Evolutionary conservation across 2,329 filamentous ascomycete species (phyloP).

Genomic region (Thyridium curvatum): DNA sequence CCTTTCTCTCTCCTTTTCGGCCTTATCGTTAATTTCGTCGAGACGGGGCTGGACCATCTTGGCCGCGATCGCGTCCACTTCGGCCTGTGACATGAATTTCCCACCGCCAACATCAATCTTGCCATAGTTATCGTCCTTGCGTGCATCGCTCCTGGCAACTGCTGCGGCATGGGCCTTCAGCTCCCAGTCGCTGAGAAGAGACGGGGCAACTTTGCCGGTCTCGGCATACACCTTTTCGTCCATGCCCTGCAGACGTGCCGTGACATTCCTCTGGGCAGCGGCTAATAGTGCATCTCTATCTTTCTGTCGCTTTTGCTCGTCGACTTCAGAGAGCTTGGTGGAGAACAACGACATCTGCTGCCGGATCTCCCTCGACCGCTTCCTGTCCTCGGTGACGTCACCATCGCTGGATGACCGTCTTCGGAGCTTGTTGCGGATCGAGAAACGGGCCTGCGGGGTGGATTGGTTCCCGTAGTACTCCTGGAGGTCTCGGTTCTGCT

Average conservation of each 20-base stretch:
- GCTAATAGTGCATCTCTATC: constrained; percentile 73
- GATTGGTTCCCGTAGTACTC: constrained; percentile 65
- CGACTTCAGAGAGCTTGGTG: constrained; percentile 59
- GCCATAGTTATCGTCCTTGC: constrained; percentile 46
- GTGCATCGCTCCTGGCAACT: constrained; percentile 54
- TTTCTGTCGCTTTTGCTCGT: constrained; percentile 65
- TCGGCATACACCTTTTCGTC: constrained; percentile 74
- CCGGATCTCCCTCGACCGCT: constrained; percentile 65
- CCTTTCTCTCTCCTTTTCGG: constrained; percentile 63
- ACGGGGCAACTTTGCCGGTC: constrained; percentile 66
- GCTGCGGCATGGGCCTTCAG: constrained; percentile 66
- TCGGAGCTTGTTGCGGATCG: constrained; percentile 48
- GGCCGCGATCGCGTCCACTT: constrained; percentile 74
- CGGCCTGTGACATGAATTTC: constrained; percentile 69
- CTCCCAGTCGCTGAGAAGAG: constrained; percentile 72
- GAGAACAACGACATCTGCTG: constrained; percentile 76
- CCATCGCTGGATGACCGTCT: constrained; percentile 64
- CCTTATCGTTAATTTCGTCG: constrained; percentile 76
- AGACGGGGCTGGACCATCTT: constrained; percentile 74
- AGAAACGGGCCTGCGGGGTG: constrained; percentile 35
- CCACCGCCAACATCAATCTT: constrained; percentile 71
- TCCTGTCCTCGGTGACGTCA: constrained; percentile 54
- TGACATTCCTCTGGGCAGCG: constrained; percentile 81
- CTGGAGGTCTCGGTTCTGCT: constrained; percentile 57
- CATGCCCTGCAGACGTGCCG: constrained; percentile 68